These are phyloP conservation scores for Pulveroboletus sp. DNA, from an alignment of 768 basidiomycete genomes.

Conservation along the genomic window DNA sequence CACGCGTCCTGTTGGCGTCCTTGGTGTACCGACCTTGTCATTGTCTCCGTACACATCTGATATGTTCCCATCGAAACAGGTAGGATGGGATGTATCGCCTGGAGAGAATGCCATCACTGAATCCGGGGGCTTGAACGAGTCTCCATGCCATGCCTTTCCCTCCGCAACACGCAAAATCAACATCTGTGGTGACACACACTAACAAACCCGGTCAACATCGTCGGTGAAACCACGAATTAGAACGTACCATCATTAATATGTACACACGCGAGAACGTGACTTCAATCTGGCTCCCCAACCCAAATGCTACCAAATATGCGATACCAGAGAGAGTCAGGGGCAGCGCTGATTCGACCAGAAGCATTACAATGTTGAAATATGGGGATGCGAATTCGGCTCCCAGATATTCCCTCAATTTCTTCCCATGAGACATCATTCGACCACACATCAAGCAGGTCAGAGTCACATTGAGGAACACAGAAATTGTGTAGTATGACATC, in stretches of 20 bases:
- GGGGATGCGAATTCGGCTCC: conserved; percentile 1
- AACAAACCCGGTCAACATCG: not conserved
- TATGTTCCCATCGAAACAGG: no score
- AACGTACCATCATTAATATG: conserved; percentile 5
- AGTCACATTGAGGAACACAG: not conserved
- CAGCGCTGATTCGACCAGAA: conserved; percentile 14
- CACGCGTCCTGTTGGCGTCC: no score
- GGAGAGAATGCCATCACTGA: conserved; percentile 5
- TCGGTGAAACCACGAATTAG: not conserved
- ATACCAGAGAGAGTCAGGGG: conserved; percentile 11
- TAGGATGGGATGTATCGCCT: no score
- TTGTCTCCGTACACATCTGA: no score
- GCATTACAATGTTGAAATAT: conserved; percentile 2
- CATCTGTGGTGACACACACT: conserved; percentile 12
- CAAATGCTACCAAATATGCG: conserved; percentile 2
- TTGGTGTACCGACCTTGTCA: no score
- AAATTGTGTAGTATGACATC: conserved; percentile 2
- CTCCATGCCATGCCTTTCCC: not conserved
- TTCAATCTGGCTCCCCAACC: not conserved
- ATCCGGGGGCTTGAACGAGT: not conserved
- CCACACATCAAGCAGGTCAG: conserved; percentile 9
- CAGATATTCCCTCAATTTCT: not conserved
- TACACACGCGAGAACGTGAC: not conserved
- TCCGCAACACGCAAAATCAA: conserved; percentile 9
- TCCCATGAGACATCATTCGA: not conserved